A percentile compares a stretch with the other conserved stretches of the same genome.
Conservation (phyloP, 106 monocot genomes). For the Triglochin maritima region DNA sequence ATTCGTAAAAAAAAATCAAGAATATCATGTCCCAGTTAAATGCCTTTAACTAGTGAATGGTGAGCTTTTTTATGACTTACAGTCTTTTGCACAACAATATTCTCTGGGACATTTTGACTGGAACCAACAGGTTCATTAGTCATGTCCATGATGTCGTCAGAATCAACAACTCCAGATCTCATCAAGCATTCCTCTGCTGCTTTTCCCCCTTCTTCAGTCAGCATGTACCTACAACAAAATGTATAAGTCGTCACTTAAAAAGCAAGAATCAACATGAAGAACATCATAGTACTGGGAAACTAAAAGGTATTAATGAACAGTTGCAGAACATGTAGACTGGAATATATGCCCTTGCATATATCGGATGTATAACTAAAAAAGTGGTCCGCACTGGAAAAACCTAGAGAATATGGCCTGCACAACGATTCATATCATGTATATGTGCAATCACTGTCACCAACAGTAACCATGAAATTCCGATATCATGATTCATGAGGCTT, state of each 20-base stretch:
- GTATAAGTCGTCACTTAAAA: not conserved
- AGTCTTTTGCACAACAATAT: conserved; percentile 10
- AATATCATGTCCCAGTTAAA: not conserved
- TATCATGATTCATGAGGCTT: too few relatives aligned
- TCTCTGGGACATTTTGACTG: conserved; percentile 12
- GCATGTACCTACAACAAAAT: conserved; percentile 55
- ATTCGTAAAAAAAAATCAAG: too few relatives aligned
- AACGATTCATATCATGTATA: too few relatives aligned
- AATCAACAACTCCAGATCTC: conserved; percentile 61
- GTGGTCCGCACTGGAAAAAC: too few relatives aligned
- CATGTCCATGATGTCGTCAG: conserved; percentile 4
- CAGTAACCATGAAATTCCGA: too few relatives aligned
- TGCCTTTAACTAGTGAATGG: conserved; percentile 7
- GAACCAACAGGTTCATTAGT: conserved; percentile 11
- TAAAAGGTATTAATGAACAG: not conserved
- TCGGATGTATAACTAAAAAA: too few relatives aligned
- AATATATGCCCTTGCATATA: too few relatives aligned
- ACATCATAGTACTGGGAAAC: not conserved
- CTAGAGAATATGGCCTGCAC: too few relatives aligned
- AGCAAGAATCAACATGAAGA: not conserved
- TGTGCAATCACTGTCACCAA: too few relatives aligned
- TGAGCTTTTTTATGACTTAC: conserved; percentile 7
- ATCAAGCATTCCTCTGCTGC: conserved; percentile 67
- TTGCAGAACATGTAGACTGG: too few relatives aligned
- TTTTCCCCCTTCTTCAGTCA: conserved; percentile 79